Base-by-base conservation (phyloP, 2,329 filamentous ascomycete species). In the Phialemonium atrogriseum region DNA sequence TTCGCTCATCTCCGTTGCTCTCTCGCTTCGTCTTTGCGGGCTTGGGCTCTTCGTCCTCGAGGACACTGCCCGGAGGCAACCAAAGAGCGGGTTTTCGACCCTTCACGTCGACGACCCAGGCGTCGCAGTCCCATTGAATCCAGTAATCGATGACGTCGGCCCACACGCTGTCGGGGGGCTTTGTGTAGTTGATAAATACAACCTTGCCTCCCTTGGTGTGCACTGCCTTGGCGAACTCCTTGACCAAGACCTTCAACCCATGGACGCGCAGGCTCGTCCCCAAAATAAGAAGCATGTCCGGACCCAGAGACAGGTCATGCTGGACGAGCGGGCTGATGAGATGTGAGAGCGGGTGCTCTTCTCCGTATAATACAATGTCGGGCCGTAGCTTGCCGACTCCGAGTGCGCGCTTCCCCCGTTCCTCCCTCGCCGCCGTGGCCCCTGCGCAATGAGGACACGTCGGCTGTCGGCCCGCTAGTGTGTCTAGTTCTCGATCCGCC, bases 51-150 rank as follows among this genome's bases (percentile, higher is more conserved):
- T 66, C 62, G 15, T 57, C 52, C 10, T 58, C 54, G 1, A 47
- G 36, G 5, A 58, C 48, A 2, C 60, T 52, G 1, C 60, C 62
- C 0, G 64, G 62, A 0, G 66, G 66, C 35, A 72, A 55, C 75
- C 76, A 81, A 4, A 81, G 57, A 28, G 68, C 65, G 2, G 74
- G 70, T 34, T 77, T 67, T 32, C 72, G 68, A 30, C 58, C 54
- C 38, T 70, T 73, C 33, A 84, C 50, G 45, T 83, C 76, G 8
- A 65, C 54, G 1, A 84, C 78, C 80, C 80, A 85, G 4, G 73
- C 73, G 43, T 85, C 80, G 37, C 80, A 84, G 46, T 84, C 80
- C 78, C 78, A 83, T 40, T 80, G 68, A 1, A 85, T 68, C 73
- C 79, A 84, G 39, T 78, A 82, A 53, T 85, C 80, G 32, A 85